Evolutionary conservation across 176 grass and related monocot species (phyloP), one percentile per base, ranked within the genome.

Genomic region (Carex scoparia): DNA sequence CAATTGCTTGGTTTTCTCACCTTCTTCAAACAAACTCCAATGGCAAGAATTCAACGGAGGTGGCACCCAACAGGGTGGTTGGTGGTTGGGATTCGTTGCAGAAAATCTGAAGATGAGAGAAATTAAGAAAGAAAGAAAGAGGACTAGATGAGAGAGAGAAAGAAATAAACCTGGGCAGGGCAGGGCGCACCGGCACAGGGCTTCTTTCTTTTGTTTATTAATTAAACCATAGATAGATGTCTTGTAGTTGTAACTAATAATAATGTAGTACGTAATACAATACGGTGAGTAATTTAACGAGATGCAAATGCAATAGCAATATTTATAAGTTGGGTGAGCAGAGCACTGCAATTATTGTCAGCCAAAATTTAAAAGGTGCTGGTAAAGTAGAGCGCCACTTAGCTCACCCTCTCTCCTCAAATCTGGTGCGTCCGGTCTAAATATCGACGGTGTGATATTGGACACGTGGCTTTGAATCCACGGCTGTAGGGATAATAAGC

Each of bases 11-110:
- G 19, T 72, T 75, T 87, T 81, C 33, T 86, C 70, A 70, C 38
- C 88, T 51, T 57, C 80, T 86, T 86, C 37, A 86, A 86, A 81
- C 76, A 60, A 84, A 81, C 30, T 59, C 69, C 35, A 69, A 61
- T 30, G 58, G 77, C 58, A 81, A 38, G 68, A 79, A 84, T 78
- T 84, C 79, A 88, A 84, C 66, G 69, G 83, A 82, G 71, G 27
- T 67, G 68, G 31, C 65, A 71, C 75, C 54, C 16, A 84, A 80
- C 80, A 14, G 69, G 71, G 85, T 84, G 7, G 84, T 71, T 84
- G 71, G 85, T 84, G 7, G 84, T 71, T 84, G 70, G 79, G 69
- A 82, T 86, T 89, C 87, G 77, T 77, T 82, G 84, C 86, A 78
- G 78, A 79, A 83, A 89, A 82, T 61, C 65, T 40, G 75, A 73